Evolutionary conservation across 345 rosid species (phyloP).

Genomic region (Iberis pinnata): DNA sequence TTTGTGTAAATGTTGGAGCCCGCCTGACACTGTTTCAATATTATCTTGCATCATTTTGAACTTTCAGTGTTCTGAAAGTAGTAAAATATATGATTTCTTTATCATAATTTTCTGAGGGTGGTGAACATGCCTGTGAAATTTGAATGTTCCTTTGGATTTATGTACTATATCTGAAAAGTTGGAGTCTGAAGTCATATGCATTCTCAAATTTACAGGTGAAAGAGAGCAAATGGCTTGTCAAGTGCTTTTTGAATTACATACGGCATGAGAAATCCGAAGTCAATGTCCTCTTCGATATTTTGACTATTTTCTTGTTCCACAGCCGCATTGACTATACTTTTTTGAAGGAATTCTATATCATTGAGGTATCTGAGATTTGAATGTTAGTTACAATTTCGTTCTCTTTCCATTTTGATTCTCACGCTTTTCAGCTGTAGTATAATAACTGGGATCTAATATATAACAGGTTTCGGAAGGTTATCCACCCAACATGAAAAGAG

Average conservation of each 20-base stretch:
- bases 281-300: constrained; percentile 85
- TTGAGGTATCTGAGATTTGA: constrained; percentile 57
- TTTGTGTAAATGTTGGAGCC: constrained; percentile 10
- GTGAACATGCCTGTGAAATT: constrained; percentile 1
- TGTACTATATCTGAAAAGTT: constrained; percentile 7
- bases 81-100: not conserved
- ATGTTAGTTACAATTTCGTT: not conserved
- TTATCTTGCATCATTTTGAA: not conserved
- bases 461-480: constrained; percentile 94
- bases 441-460: constrained; percentile 22
- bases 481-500: constrained; percentile 69
- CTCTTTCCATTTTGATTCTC: constrained; percentile 2
- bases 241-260: constrained; percentile 87
- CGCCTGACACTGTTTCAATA: constrained; percentile 1
- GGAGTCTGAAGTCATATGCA: constrained; percentile 16
- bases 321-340: constrained; percentile 96
- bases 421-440: constrained; percentile 14
- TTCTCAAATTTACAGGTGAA: constrained; percentile 60
- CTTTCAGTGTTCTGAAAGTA: not conserved
- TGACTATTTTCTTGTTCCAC: constrained; percentile 81
- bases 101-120: not conserved
- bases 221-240: constrained; percentile 99
- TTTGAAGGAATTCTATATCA: constrained; percentile 92
- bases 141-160: constrained; percentile 9
- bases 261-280: constrained; percentile 79